These are phyloP conservation scores for Coprinellus micaceus DNA, from an alignment of 768 basidiomycete species.

Conservation along the genomic window DNA sequence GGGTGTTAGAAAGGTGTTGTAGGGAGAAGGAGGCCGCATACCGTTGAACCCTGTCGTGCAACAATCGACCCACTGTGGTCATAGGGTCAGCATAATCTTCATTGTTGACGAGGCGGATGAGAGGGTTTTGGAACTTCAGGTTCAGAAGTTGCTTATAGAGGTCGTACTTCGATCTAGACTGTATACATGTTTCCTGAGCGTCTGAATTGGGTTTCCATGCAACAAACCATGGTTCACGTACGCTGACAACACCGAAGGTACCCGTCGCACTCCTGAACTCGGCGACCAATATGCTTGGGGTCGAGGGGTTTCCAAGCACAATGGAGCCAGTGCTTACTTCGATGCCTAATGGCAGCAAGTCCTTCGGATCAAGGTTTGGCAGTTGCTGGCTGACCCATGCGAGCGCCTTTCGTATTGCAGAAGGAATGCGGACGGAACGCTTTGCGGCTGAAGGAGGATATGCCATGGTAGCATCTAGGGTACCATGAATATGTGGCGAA, in stretches of 20 bases:
- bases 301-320: slow-evolving; percentile 82
- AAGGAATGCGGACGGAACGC: slow-evolving; percentile 31
- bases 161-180: slow-evolving; percentile 83
- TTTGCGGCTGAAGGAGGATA: slow-evolving; percentile 29
- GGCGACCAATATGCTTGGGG: slow-evolving; percentile 73
- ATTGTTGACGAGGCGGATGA: slow-evolving; percentile 70
- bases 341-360: slow-evolving; percentile 83
- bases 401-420: slow-evolving; percentile 36
- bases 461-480: slow-evolving; percentile 24
- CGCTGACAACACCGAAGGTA: slow-evolving; percentile 74
- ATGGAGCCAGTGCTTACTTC: slow-evolving; percentile 77
- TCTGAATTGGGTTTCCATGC: too few species aligned
- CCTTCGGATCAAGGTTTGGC: slow-evolving; percentile 73
- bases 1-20: background rate
- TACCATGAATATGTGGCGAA: background rate
- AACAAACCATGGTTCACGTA: slow-evolving; percentile 31
- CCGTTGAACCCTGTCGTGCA: slow-evolving; percentile 55
- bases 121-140: slow-evolving; percentile 63
- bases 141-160: slow-evolving; percentile 76
- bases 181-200: too few species aligned
- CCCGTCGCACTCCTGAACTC: slow-evolving; percentile 79
- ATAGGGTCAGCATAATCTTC: slow-evolving; percentile 69
- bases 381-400: slow-evolving; percentile 57
- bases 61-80: slow-evolving; percentile 57
- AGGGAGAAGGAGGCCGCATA: slow-evolving; percentile 21